These are phyloP conservation scores for Microbotryum silenes-acaulis DNA, from an alignment of 1,284 basidiomycete species.

Conservation along the genomic window DNA sequence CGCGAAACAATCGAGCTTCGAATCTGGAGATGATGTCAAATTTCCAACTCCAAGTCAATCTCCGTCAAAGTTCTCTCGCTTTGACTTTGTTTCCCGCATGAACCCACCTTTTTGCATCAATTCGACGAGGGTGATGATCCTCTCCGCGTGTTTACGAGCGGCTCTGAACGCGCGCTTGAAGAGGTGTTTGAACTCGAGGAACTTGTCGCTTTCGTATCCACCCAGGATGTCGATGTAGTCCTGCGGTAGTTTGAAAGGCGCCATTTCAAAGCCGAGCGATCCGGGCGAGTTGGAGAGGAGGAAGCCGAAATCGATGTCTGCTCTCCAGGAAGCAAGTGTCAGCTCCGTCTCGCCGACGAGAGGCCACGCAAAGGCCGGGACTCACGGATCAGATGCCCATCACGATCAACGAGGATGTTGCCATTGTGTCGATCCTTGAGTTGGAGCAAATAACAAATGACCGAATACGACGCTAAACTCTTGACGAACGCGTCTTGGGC, in stretches of 20 bases:
- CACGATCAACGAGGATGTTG: conserved; percentile 91
- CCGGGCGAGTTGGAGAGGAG: conserved; percentile 96
- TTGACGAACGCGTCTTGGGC: conserved; percentile 74
- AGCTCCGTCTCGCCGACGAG: too few relatives aligned
- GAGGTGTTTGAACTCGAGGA: conserved; percentile 72
- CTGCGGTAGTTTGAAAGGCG: conserved; percentile 91
- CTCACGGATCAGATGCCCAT: conserved; percentile 73
- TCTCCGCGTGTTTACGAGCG: conserved; percentile 90
- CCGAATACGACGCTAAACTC: conserved; percentile 81
- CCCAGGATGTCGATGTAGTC: conserved; percentile 97
- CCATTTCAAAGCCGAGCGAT: conserved; percentile 96
- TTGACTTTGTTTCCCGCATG: background rate
- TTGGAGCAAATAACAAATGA: conserved; percentile 91
- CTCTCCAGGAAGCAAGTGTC: background rate
- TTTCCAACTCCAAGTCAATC: too few relatives aligned
- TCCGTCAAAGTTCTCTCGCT: too few relatives aligned
- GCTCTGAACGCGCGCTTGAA: conserved; percentile 92
- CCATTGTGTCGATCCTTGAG: conserved; percentile 99
- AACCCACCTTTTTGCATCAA: conserved; percentile 82
- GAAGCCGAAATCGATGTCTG: conserved; percentile 94
- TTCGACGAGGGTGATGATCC: conserved; percentile 91
- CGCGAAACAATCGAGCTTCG: conserved; percentile 83
- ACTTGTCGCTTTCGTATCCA: conserved; percentile 69
- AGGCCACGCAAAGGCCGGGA: conserved; percentile 30
- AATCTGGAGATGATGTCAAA: conserved; percentile 52